Evolutionary conservation across 768 basidiomycete genomes (phyloP), one percentile per base, ranked within the genome.

Genomic region (Serpula lacrymans): DNA sequence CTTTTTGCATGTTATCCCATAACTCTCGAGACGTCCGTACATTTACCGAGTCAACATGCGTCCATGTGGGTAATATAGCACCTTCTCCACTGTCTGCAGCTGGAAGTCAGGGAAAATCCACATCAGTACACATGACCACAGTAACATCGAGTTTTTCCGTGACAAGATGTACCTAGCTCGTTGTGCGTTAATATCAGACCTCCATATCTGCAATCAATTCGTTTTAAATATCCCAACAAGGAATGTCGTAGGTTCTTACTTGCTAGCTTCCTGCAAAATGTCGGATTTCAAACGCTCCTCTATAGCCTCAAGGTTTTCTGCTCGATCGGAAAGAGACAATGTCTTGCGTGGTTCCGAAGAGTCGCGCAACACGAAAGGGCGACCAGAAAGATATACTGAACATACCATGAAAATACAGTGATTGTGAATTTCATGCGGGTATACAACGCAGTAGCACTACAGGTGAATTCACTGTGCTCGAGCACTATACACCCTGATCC

Each of bases 121-220:
- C 50, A 46, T 36, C 12, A 6, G 16, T 27, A 26, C 5, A 10
- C 29, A 18, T 6, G 24, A 37, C 11, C 16, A 29, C 7, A 27
- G 22, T 11, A 22, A 33, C 20, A 6, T 28, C 28, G 24, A 26
- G 13, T n/a, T n/a, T n/a, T n/a, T n/a, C n/a, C 25, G 17, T 18
- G 12, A 35, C 11, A 24, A 6, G 37, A 57, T 76, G 45, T 57
- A 86, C 85, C 82, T 45, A 91, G 70, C 71, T 98, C 94, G 53
- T 97, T 91, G 55, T 98, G 96, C 0, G 93, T 94, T 38, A 98
- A 69, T 26, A 99, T 68, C 27, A 98, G 69, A 3, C 96, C 93
- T 3, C 93, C 93, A 51, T 84, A 92, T 54, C 88, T 90, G 37
- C 36, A 24, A 3, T 21, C 27, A 35, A 2, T 12, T 14, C 31